phyloP scores from a whole-genome alignment of 2,329 filamentous ascomycete genomes.

The Hypomyces rosellus region DNA sequence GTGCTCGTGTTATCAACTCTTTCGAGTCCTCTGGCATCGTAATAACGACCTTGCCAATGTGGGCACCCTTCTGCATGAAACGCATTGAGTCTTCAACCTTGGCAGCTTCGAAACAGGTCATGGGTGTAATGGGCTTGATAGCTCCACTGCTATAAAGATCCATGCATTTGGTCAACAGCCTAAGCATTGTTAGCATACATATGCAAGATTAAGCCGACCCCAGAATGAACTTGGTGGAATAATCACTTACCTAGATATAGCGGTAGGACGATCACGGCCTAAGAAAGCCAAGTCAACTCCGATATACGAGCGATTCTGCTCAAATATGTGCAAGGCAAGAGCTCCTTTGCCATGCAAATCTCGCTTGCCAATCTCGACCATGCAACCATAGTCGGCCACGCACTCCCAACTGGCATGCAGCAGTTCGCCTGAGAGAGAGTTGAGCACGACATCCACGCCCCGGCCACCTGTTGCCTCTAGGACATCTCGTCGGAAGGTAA shows the following conservation, averaged over 20 bases:
- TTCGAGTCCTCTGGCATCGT: slow-evolving; percentile 13
- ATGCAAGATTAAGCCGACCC: not conserved
- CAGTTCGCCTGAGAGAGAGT: slow-evolving; percentile 23
- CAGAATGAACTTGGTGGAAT: too few species aligned
- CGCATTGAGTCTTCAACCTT: slow-evolving; percentile 10
- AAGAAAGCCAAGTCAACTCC: slow-evolving; percentile 25
- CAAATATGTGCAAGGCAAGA: slow-evolving; percentile 40
- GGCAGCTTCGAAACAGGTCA: not conserved
- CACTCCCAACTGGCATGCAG: slow-evolving; percentile 28
- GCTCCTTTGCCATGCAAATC: slow-evolving; percentile 28
- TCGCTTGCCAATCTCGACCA: slow-evolving; percentile 31
- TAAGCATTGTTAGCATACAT: not conserved
- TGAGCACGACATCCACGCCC: slow-evolving; percentile 28
- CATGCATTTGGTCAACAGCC: slow-evolving; percentile 4
- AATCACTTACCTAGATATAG: not conserved
- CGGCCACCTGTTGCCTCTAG: slow-evolving; percentile 15
- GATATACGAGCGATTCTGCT: slow-evolving; percentile 23
- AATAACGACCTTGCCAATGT: slow-evolving; percentile 28
- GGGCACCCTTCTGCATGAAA: slow-evolving; percentile 14
- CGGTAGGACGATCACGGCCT: not conserved
- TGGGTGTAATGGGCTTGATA: slow-evolving; percentile 1
- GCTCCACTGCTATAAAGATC: slow-evolving; percentile 1
- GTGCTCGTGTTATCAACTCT: not conserved
- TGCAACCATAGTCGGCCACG: slow-evolving; percentile 27
- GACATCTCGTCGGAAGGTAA: slow-evolving; percentile 17